A percentile compares a stretch with the other conserved stretches of the same genome.
Conservation (phyloP, 1,284 basidiomycete genomes). For the Ceratobasidium sp. region DNA sequence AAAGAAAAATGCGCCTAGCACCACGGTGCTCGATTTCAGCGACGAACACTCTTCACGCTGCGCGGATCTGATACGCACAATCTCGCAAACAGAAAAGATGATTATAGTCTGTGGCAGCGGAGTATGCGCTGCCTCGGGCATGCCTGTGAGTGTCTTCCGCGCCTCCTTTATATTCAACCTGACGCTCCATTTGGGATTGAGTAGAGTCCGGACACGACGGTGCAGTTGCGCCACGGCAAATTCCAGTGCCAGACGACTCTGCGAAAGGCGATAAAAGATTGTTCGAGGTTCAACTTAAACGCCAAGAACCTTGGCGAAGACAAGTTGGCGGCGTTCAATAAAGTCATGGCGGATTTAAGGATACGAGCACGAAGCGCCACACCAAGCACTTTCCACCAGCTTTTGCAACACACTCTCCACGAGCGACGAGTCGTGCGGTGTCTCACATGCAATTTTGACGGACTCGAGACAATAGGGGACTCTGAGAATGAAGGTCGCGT, state of each 20-base stretch:
- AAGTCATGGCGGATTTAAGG: not conserved
- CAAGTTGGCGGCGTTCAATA: constrained; percentile 5
- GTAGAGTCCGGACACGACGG: not conserved
- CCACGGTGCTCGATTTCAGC: no score
- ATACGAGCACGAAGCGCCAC: not conserved
- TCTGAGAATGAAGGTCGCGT: not conserved
- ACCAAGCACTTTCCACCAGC: not conserved
- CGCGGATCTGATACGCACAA: no score
- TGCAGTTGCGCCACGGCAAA: not conserved
- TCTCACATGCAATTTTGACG: not conserved
- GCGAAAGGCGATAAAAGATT: not conserved
- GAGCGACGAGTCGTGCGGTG: not conserved
- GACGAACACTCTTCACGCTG: no score
- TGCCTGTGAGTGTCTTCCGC: no score
- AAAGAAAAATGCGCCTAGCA: no score
- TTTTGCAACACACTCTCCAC: not conserved
- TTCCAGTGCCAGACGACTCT: not conserved
- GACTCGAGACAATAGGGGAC: not conserved
- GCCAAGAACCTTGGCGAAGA: constrained; percentile 2
- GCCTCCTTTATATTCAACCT: no score
- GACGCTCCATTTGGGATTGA: no score
- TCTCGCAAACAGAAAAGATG: no score
- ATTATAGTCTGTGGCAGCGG: no score
- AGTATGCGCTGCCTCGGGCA: no score
- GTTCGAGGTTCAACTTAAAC: not conserved